Evolutionary conservation across 2,329 filamentous ascomycete genomes (phyloP), one percentile per base, ranked within the genome.

Genomic region (Monosporascus sp.): DNA sequence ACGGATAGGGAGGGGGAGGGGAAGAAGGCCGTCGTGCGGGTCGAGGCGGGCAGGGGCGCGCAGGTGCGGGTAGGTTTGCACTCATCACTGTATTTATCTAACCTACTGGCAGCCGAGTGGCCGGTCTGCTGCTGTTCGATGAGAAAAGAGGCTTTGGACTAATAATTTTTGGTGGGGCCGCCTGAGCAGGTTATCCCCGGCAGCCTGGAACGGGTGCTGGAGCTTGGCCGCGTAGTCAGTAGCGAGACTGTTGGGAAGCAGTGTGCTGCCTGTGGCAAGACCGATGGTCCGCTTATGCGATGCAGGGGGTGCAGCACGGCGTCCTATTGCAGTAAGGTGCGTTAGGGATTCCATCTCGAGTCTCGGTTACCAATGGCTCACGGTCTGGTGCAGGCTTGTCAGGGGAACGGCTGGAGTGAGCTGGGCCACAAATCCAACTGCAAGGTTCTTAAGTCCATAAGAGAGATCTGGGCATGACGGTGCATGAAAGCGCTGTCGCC

Each of bases 291-390:
- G 51, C 51, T 74, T 57, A 69, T 64, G 62, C 71, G 64, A 59
- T 79, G 76, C 57, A 74, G 70, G 11, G 74, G 73, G 8, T 79
- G 76, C 57, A 69, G 68, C 24, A 68, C 68, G 56, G 71, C 68
- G n/a, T 66, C 65, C 54, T 79, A 79, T 62, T 79, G 76, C 53
- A 66, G 70, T 26, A 76, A 76, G 72, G 76, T 77, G 52, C 67
- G 69, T 64, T 34, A 5, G 1, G 40, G 17, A 5, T 14, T 26
- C 41, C 9, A 3, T 31, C 16, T 19, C 11, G 24, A 26, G 34
- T 14, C 37, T 16, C 24, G 19, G 19, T 16, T 1, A 36, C 31
- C 11, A 34, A 34, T 34, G 31, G 31, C 31, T 34, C 31, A 34
- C 31, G 3, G 31, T 34, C 31, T 14, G 14, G 31, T 14, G 27